Percentiles rank a stretch among this genome's conserved stretches.
Evolutionary conservation across 495 filamentous ascomycete genomes (phyloP).

Genomic region (Aspergillus baeticus): DNA sequence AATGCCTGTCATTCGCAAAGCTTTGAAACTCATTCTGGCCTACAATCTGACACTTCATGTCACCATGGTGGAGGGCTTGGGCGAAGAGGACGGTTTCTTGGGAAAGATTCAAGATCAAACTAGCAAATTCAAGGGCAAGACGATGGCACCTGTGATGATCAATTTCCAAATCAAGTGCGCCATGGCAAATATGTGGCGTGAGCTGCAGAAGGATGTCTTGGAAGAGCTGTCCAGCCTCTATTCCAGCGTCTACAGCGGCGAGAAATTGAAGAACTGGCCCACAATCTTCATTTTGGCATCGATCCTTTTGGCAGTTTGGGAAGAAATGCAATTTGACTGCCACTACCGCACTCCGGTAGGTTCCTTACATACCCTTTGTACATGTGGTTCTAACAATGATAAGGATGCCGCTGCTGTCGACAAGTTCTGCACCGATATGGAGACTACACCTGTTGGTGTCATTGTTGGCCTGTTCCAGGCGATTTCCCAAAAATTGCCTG

Average conservation of each 20-base stretch:
- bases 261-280: conserved; percentile 94
- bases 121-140: conserved; percentile 83
- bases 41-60: conserved; percentile 92
- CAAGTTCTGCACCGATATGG: conserved; percentile 94
- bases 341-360: conserved; percentile 77
- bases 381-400: too few species aligned
- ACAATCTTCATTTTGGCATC: conserved; percentile 94
- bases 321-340: conserved; percentile 96
- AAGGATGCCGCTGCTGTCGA: conserved; percentile 73
- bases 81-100: conserved; percentile 71
- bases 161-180: conserved; percentile 97
- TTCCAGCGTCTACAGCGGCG: conserved; percentile 89
- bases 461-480: conserved; percentile 93
- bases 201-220: conserved; percentile 88
- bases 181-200: conserved; percentile 93
- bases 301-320: conserved; percentile 88
- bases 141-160: conserved; percentile 91
- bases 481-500: conserved; percentile 89
- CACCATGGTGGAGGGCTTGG: conserved; percentile 84
- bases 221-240: conserved; percentile 88
- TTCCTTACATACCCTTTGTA: not conserved
- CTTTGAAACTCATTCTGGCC: conserved; percentile 83
- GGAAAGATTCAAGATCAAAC: conserved; percentile 76
- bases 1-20: conserved; percentile 83
- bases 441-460: conserved; percentile 87